These are phyloP conservation scores for Cucurbita argyrosperma DNA, from an alignment of 306 rosid genomes.

Conservation along the genomic window DNA sequence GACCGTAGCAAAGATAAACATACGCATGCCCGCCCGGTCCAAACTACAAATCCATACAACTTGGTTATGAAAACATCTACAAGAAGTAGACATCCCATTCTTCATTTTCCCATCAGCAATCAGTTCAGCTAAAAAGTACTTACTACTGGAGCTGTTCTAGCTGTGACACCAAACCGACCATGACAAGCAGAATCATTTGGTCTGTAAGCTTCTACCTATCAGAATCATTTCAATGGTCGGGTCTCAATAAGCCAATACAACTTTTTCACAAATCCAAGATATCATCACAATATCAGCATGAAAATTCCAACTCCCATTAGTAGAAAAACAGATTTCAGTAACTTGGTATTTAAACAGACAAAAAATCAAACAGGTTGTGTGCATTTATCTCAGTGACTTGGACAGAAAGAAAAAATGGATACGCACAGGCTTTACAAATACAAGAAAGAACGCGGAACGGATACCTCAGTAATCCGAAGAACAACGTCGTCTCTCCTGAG, in stretches of 20 bases:
- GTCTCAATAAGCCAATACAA: background rate
- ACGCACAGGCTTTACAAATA: background rate
- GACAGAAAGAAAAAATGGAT: background rate
- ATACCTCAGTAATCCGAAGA: conserved; percentile 82
- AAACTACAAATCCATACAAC: conserved; percentile 28
- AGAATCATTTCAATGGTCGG: background rate
- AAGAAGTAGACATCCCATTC: background rate
- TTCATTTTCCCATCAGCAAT: background rate
- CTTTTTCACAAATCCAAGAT: background rate
- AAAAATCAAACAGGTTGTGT: background rate
- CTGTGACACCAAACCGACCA: conserved; percentile 79
- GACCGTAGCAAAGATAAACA: conserved; percentile 81
- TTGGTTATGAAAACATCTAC: background rate
- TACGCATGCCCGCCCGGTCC: conserved; percentile 86
- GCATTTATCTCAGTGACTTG: background rate
- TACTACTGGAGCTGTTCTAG: conserved; percentile 84
- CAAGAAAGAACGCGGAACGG: background rate
- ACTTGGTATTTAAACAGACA: background rate
- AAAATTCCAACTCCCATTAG: background rate
- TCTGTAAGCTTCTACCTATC: conserved; percentile 81
- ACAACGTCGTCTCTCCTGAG: conserved; percentile 67
- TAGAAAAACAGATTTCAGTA: background rate
- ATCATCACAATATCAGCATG: background rate
- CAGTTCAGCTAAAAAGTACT: conserved; percentile 16
- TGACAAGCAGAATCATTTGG: conserved; percentile 81